A percentile compares a stretch with the other conserved stretches of the same genome.
Evolutionary conservation across 345 rosid species (phyloP).

Genomic region (Firmiana major): DNA sequence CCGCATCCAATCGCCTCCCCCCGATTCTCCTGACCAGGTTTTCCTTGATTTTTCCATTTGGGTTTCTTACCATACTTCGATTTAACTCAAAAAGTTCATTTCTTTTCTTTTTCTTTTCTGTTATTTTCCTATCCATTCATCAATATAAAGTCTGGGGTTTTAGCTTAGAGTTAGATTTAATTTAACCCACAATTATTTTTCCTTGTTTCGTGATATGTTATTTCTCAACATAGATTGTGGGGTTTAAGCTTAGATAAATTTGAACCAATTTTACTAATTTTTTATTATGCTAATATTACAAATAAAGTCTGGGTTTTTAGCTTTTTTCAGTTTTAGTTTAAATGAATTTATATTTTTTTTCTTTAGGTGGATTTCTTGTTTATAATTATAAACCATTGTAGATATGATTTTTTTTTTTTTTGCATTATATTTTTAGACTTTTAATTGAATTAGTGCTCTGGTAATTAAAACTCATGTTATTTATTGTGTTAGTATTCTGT

Average conservation of each 20-base stretch:
- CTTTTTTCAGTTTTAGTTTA: neutral
- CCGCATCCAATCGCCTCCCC: slow-evolving; percentile 44
- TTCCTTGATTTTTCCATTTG: neutral
- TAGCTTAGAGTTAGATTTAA: neutral
- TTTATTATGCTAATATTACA: neutral
- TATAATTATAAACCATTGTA: neutral
- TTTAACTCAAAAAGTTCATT: neutral
- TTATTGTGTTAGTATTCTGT: neutral
- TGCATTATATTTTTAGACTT: neutral
- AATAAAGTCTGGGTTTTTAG: neutral
- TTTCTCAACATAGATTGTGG: neutral
- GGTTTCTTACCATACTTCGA: neutral
- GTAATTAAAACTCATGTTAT: neutral
- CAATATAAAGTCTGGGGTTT: slow-evolving; percentile 9
- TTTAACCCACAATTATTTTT: neutral
- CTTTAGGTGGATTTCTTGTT: neutral
- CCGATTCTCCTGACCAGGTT: slow-evolving; percentile 75
- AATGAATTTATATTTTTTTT: neutral
- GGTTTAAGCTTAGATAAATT: neutral
- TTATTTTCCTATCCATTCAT: neutral
- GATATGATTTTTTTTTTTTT: neutral
- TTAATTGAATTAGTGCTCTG: neutral
- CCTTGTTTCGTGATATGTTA: neutral
- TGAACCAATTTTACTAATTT: neutral
- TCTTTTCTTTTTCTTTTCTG: neutral